These are phyloP conservation scores for Yamadazyma triangularis DNA, from an alignment of 1,139 yeast species.

Conservation along the genomic window DNA sequence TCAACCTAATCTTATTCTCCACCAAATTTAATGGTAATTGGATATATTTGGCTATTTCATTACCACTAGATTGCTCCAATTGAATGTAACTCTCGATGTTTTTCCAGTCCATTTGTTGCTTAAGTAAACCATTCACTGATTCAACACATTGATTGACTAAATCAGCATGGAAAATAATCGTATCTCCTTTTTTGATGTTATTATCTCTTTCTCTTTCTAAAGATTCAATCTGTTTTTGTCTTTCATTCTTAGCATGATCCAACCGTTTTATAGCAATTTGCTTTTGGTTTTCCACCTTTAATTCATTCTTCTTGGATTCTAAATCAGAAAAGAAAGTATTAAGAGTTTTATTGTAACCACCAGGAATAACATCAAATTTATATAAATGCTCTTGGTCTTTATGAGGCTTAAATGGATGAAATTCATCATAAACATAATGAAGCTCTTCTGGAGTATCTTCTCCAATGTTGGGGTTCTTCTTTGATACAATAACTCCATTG, in stretches of 20 bases:
- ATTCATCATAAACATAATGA: constrained; percentile 68
- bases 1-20: constrained; percentile 62
- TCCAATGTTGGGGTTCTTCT: constrained; percentile 46
- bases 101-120: constrained; percentile 94
- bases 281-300: constrained; percentile 65
- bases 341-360: constrained; percentile 78
- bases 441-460: constrained; percentile 31
- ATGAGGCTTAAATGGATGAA: constrained; percentile 76
- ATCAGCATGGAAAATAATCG: constrained; percentile 66
- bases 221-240: constrained; percentile 65
- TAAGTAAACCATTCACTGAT: constrained; percentile 62
- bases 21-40: constrained; percentile 66
- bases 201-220: constrained; percentile 60
- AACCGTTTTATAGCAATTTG: constrained; percentile 69
- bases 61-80: constrained; percentile 65
- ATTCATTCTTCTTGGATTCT: constrained; percentile 66
- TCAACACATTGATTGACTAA: constrained; percentile 67
- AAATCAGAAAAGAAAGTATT: constrained; percentile 82
- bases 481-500: constrained; percentile 64
- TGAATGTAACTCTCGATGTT: constrained; percentile 74
- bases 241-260: constrained; percentile 70
- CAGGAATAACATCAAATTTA: constrained; percentile 38
- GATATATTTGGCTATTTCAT: constrained; percentile 58
- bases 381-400: constrained; percentile 26
- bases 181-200: constrained; percentile 67